Evolutionary conservation across 2,329 filamentous ascomycete species (phyloP).

Genomic region (Cylindrodendrum hubeiense): DNA sequence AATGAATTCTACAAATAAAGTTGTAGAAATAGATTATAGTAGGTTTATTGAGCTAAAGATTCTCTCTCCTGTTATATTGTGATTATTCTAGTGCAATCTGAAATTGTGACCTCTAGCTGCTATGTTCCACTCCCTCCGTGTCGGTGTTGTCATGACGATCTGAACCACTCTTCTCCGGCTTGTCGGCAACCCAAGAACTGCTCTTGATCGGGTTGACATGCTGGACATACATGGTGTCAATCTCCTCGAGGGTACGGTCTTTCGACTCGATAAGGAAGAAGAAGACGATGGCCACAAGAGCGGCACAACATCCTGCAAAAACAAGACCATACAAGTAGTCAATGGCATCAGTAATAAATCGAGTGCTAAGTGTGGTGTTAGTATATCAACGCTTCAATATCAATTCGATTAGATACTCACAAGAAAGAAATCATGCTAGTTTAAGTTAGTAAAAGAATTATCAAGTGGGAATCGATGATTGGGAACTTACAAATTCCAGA

Average conservation of each 20-base stretch:
- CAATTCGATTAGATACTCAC: conserved; percentile 42
- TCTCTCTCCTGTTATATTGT: no score
- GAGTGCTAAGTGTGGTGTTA: conserved; percentile 60
- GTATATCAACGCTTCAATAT: not conserved
- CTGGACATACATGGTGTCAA: conserved; percentile 79
- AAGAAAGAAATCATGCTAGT: conserved; percentile 59
- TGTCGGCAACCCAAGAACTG: conserved; percentile 40
- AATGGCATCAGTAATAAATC: conserved; percentile 79
- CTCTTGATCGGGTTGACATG: conserved; percentile 64
- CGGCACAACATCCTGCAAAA: conserved; percentile 76
- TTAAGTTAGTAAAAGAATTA: conserved; percentile 17
- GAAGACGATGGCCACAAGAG: conserved; percentile 75
- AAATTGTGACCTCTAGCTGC: not conserved
- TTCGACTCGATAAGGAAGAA: conserved; percentile 82
- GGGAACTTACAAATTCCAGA: conserved; percentile 69
- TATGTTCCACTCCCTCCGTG: not conserved
- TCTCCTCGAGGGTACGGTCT: conserved; percentile 79
- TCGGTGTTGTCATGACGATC: conserved; percentile 10
- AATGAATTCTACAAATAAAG: no score
- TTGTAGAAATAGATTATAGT: no score
- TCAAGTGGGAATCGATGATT: conserved; percentile 22
- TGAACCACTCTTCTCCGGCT: conserved; percentile 8
- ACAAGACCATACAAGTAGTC: conserved; percentile 79
- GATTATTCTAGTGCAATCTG: not conserved
- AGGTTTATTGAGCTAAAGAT: no score